Evolutionary conservation across 2,329 filamentous ascomycete genomes (phyloP).

Genomic region (Epichloe scottii): DNA sequence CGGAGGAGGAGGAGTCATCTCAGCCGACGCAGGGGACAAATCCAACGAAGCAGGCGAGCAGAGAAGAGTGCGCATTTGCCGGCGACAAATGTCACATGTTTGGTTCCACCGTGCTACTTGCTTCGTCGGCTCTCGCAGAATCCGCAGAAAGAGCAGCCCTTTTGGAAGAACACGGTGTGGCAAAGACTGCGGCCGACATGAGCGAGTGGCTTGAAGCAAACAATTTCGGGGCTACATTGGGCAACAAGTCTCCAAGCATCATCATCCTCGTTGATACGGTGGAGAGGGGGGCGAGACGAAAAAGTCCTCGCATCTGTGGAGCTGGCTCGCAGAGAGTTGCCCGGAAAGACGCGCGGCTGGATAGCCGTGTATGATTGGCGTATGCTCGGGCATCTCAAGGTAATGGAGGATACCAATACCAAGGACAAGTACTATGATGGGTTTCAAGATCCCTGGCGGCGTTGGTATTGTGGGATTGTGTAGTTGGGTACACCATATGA

Average conservation of each 20-base stretch:
- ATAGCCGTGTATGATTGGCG: conserved; percentile 36
- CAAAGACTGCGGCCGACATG: conserved; percentile 20
- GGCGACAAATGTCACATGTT: conserved; percentile 25
- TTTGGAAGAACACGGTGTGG: conserved; percentile 29
- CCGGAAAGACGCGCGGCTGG: conserved; percentile 20
- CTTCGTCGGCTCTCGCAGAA: conserved; percentile 26
- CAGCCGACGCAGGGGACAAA: background rate
- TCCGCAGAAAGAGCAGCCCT: conserved; percentile 25
- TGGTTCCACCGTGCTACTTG: conserved; percentile 26
- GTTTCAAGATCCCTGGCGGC: conserved; percentile 28
- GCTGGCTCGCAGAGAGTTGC: conserved; percentile 14
- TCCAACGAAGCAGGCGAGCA: background rate
- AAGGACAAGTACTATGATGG: conserved; percentile 21
- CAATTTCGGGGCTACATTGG: background rate
- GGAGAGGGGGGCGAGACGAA: conserved; percentile 17
- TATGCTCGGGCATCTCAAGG: conserved; percentile 27
- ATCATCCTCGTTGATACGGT: conserved; percentile 30
- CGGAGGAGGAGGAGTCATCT: background rate
- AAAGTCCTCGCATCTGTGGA: conserved; percentile 23
- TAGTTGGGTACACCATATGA: conserved; percentile 10
- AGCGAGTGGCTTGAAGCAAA: conserved; percentile 19
- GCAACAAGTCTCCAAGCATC: background rate
- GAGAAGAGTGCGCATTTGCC: conserved; percentile 19
- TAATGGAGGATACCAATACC: conserved; percentile 22
- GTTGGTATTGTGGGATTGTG: conserved; percentile 31